A percentile compares a stretch with the other conserved stretches of the same genome.
Conservation (phyloP, 179 eudicot species). For the Beta corolliflora region DNA sequence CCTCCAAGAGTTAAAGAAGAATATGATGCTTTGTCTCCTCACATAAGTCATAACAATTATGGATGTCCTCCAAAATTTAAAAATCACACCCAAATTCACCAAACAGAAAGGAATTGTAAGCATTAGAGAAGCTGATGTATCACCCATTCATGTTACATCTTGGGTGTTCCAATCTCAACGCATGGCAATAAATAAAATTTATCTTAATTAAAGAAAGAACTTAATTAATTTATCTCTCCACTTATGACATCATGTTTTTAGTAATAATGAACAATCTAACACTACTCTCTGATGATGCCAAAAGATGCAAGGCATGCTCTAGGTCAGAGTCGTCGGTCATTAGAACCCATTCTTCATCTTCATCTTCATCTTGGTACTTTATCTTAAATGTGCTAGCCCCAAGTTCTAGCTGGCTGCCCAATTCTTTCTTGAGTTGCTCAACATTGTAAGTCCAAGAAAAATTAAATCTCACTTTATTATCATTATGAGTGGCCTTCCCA, state of each 20-base stretch:
- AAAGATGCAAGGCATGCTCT: not conserved
- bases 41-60: not conserved
- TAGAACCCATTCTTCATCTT: not conserved
- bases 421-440: not conserved
- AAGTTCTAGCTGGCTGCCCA: not conserved
- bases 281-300: not conserved
- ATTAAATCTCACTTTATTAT: not conserved
- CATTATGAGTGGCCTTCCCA: not conserved
- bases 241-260: no score
- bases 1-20: not conserved
- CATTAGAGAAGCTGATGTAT: no score
- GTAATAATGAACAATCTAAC: not conserved
- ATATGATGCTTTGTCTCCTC: not conserved
- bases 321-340: not conserved
- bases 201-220: no score
- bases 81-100: no score
- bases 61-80: not conserved
- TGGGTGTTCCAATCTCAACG: no score
- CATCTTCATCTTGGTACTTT: not conserved
- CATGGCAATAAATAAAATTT: no score
- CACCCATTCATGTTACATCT: no score
- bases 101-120: no score
- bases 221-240: no score
- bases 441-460: not conserved
- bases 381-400: not conserved